A percentile compares a stretch with the other conserved stretches of the same genome.
phyloP scores from a whole-genome alignment of 2,329 filamentous ascomycete genomes.

The Penicillium glabrum region DNA sequence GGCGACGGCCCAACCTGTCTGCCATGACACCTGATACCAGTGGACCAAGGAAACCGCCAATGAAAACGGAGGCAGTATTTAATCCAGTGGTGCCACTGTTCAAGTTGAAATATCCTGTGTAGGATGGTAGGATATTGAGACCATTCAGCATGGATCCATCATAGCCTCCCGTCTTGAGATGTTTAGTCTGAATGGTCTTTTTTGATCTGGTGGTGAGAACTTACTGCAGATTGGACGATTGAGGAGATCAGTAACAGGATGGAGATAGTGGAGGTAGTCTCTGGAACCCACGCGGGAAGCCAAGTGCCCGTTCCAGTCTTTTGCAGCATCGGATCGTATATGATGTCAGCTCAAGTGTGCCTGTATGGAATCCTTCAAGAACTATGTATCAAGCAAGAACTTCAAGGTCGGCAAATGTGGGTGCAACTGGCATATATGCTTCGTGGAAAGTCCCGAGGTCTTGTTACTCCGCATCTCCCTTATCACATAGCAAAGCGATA shows the following conservation, averaged over 20 bases:
- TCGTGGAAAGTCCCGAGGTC: not conserved
- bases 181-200: not conserved
- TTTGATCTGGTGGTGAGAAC: not conserved
- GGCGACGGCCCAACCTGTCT: constrained; percentile 46
- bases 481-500: not conserved
- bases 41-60: constrained; percentile 51
- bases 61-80: constrained; percentile 57
- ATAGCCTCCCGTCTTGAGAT: constrained; percentile 29
- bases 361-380: not conserved
- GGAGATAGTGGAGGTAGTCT: constrained; percentile 42
- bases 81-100: constrained; percentile 54
- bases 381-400: not conserved
- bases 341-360: not conserved
- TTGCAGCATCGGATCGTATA: constrained; percentile 31
- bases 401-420: not conserved
- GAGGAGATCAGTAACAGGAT: constrained; percentile 47
- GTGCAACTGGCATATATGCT: not conserved
- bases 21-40: constrained; percentile 45
- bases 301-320: constrained; percentile 46
- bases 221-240: constrained; percentile 46
- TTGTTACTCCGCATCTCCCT: not conserved
- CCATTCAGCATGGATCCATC: constrained; percentile 58
- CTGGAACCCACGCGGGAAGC: constrained; percentile 49
- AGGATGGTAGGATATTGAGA: constrained; percentile 58
- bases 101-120: constrained; percentile 57